Percentiles rank a stretch among this genome's conserved stretches.
Conservation (phyloP, 2,329 filamentous ascomycete species). For the Fusarium tjaetaba region DNA sequence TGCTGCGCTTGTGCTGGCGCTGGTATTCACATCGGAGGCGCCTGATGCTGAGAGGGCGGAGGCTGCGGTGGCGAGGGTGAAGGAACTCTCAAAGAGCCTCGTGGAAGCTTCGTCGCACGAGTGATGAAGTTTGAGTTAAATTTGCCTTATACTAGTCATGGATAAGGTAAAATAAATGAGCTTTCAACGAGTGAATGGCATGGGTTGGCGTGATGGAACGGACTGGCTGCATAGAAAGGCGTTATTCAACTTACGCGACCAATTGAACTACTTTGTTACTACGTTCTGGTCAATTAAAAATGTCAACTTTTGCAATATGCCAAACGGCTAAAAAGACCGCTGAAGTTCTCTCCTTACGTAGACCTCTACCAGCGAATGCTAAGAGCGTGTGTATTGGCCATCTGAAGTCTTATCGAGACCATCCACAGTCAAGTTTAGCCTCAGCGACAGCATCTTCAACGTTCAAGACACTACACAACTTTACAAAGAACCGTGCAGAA, state of each 20-base stretch:
- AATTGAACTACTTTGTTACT: background rate
- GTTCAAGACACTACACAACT: too few relatives aligned
- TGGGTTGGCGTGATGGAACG: background rate
- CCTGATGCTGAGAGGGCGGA: background rate
- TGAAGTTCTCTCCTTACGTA: fast-evolving
- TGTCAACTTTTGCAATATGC: fast-evolving
- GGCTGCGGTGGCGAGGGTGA: background rate
- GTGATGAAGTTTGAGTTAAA: too few relatives aligned
- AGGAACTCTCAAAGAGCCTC: background rate
- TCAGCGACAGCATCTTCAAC: background rate
- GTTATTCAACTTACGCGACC: background rate
- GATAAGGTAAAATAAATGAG: fast-evolving
- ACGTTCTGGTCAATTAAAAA: fast-evolving
- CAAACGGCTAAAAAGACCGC: fast-evolving
- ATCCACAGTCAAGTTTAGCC: too few relatives aligned
- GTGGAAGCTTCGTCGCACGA: too few relatives aligned
- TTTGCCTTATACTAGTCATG: too few relatives aligned
- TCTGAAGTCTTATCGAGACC: background rate
- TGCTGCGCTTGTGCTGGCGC: constrained; percentile 12
- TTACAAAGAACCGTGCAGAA: too few relatives aligned
- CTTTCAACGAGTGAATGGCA: background rate
- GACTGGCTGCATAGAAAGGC: background rate
- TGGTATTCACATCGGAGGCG: constrained; percentile 1
- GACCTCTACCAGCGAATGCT: background rate
- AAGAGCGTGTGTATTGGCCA: background rate